Base-by-base conservation (phyloP, 2,329 filamentous ascomycete genomes). In the Fusarium keratoplasticum region DNA sequence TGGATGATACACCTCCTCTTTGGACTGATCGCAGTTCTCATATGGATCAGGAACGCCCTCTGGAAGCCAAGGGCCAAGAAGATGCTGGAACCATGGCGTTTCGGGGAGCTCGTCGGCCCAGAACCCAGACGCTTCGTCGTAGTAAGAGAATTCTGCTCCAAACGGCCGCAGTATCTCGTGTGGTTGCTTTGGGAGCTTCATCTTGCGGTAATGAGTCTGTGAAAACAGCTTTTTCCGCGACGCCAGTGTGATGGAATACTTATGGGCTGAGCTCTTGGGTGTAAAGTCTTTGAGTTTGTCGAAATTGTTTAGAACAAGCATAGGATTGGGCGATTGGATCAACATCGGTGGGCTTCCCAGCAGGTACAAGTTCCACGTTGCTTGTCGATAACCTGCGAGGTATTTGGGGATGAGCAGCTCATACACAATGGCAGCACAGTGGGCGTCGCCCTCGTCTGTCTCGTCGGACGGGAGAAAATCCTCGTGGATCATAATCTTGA, bases 391-490 rank as follows among this genome's bases (percentile, higher is more conserved):
- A 9, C 77, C 68, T 2, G 86, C 79, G 33, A 86, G 86, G 64
- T 84, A 92, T 0, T 80, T 76, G 0, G 83, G 82, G 0, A 88
- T 86, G 59, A 85, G 63, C 80, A 90, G 27, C 80, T 82, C 29
- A n/a, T 83, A 82, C 20, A 92, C 86, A 0, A 92, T 87, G 0
- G 84, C 88, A 4, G 74, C 81, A 2, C 72, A 70, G 0, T 73
- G 71, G 0, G 66, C 38, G 5, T 71, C 64, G 1, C 0, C 2
- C 3, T 20, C 10, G 0, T 18, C n/a, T n/a, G 13, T n/a, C 9
- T n/a, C 0, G 33, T 27, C 0, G 64, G 16, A 79, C 1, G 77
- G 79, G 6, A 80, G 74, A 16, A 76, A 77, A 8, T 74, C 74
- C 40, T 80, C 78, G 25, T 80, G 77, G 2, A 58, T 35, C 1